Percentiles rank a stretch among this genome's conserved stretches.
These are phyloP conservation scores for Macadamia integrifolia DNA, from an alignment of 164 flowering plant species.

Conservation along the genomic window DNA sequence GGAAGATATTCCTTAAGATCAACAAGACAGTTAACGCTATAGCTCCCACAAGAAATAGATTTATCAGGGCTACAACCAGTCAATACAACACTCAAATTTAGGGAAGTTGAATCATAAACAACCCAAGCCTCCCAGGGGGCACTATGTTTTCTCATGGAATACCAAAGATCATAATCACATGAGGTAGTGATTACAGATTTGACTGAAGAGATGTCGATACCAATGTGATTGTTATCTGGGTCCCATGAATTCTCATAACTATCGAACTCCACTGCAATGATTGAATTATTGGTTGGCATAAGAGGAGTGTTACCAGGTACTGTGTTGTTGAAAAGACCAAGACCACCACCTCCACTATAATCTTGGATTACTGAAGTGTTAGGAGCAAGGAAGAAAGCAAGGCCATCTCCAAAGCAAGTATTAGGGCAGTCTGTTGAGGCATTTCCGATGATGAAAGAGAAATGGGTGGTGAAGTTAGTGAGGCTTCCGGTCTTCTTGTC, in stretches of 20 bases:
- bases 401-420: conserved; percentile 31
- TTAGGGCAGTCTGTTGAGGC: not conserved
- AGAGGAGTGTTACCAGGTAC: not conserved
- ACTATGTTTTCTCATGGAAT: conserved; percentile 1
- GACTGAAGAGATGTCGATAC: conserved; percentile 24
- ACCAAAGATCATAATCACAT: conserved; percentile 19
- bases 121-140: conserved; percentile 14
- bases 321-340: conserved; percentile 19
- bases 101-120: conserved; percentile 21
- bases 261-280: conserved; percentile 22
- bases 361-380: conserved; percentile 6
- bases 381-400: conserved; percentile 34
- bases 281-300: not conserved
- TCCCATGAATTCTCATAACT: conserved; percentile 19
- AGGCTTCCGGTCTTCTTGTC: conserved; percentile 24
- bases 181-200: conserved; percentile 2
- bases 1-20: conserved; percentile 34
- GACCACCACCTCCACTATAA: not conserved
- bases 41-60: conserved; percentile 12
- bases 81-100: conserved; percentile 24
- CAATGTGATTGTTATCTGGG: conserved; percentile 22
- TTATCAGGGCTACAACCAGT: conserved; percentile 4
- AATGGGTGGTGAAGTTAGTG: conserved; percentile 42
- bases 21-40: conserved; percentile 29
- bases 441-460: conserved; percentile 34